Evolutionary conservation across 371 early-diverging fungal species (phyloP).

Genomic region (Lichtheimia corymbifera): DNA sequence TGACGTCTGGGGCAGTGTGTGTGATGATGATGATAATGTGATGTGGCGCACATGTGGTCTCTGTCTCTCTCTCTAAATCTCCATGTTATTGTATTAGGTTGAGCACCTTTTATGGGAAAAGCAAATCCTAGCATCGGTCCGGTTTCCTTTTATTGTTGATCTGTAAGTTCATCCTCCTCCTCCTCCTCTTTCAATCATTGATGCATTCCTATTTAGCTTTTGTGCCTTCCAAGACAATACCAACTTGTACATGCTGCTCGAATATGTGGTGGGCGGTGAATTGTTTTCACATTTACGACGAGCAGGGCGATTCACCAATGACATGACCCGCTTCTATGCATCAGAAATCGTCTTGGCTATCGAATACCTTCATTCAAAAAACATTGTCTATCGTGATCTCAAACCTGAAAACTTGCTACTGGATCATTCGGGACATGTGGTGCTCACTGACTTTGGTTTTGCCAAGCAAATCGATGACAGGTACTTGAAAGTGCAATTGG

Average conservation of each 20-base stretch:
- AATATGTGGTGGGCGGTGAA: conserved; percentile 96
- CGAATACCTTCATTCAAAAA: conserved; percentile 72
- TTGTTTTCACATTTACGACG: conserved; percentile 94
- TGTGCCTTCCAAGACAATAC: conserved; percentile 90
- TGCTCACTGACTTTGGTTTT: conserved; percentile 99
- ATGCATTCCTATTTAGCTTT: conserved; percentile 41
- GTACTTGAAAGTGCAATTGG: no score
- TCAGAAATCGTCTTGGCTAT: conserved; percentile 81
- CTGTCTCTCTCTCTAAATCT: no score
- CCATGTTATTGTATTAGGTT: conserved; percentile 33
- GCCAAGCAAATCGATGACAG: conserved; percentile 78
- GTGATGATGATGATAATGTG: no score
- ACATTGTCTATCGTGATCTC: conserved; percentile 95
- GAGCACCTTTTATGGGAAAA: conserved; percentile 95
- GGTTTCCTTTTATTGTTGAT: conserved; percentile 91
- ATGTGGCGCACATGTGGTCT: no score
- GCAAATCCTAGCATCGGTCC: conserved; percentile 79
- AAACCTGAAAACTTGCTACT: conserved; percentile 95
- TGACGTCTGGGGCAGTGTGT: no score
- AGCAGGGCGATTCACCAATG: conserved; percentile 86
- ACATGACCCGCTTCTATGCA: conserved; percentile 85
- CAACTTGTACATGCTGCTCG: conserved; percentile 93
- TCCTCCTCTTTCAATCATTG: background rate
- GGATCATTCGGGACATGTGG: conserved; percentile 91
- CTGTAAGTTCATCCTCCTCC: conserved; percentile 44